Percentiles rank a stretch among this genome's conserved stretches.
These are phyloP conservation scores for Coffea humblotiana DNA, from an alignment of 305 asterid species.

Conservation along the genomic window DNA sequence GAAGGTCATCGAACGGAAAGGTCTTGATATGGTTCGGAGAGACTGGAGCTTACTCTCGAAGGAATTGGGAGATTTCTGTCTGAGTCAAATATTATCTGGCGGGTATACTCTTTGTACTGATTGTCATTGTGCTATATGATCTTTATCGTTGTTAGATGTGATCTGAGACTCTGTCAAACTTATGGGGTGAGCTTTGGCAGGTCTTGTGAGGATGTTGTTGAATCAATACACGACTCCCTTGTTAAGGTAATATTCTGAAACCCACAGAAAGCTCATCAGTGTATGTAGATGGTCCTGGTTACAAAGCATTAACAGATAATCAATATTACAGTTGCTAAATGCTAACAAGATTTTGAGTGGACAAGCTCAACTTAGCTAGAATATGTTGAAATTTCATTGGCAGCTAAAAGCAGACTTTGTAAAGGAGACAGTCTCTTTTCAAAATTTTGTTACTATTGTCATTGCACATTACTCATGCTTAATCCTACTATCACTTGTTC, in stretches of 20 bases:
- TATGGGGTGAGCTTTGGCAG: constrained; percentile 40
- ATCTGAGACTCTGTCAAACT: constrained; percentile 18
- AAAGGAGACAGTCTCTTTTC: not conserved
- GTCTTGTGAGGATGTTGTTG: constrained; percentile 93
- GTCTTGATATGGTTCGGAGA: constrained; percentile 99
- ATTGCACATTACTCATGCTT: not conserved
- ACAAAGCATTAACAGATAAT: not conserved
- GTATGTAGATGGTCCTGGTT: not conserved
- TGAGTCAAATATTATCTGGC: constrained; percentile 87
- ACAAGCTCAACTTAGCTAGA: constrained; percentile 3
- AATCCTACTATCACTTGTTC: not conserved
- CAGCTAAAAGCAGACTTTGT: not conserved
- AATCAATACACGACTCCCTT: constrained; percentile 83
- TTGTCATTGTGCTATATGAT: not conserved
- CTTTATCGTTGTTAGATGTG: constrained; percentile 11
- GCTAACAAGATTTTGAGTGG: not conserved
- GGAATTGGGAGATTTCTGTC: constrained; percentile 95
- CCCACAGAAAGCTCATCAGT: not conserved
- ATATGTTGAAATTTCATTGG: not conserved
- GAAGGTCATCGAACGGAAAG: constrained; percentile 91
- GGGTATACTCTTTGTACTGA: constrained; percentile 40
- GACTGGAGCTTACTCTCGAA: constrained; percentile 98
- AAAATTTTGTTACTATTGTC: not conserved
- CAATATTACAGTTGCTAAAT: not conserved
- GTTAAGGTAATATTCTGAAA: constrained; percentile 56